Base-by-base conservation (phyloP, 495 filamentous ascomycete species). In the Aspergillus affinis region DNA sequence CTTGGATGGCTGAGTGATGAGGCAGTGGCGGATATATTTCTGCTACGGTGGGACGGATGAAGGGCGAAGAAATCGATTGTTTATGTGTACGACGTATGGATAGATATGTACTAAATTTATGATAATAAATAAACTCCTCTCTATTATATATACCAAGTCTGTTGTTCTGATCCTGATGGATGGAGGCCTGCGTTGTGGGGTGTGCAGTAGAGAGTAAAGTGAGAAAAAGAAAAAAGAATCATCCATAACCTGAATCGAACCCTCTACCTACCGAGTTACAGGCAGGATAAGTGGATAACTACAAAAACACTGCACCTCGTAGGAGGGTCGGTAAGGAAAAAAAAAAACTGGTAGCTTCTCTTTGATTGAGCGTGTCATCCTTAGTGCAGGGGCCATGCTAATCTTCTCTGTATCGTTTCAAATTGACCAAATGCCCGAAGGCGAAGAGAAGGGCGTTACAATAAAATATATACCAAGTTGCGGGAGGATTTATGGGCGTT, bases 331-430 rank as follows among this genome's bases (percentile, higher is more conserved):
- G 57, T 63, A 72, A 72, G 48, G 30, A 46, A 51, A 61, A 73
- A 85, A 88, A 88, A 88, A 88, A 87, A 89, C 80, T 83, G 74
- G 82, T 89, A 90, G 89, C 88, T 88, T 91, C 90, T 92, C 90
- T 93, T 92, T 93, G 89, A 90, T 92, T 90, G 84, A 92, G 91
- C 90, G 91, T 96, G 90, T 96, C 92, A 95, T 96, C 92, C 92
- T 96, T 96, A 95, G 92, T 96, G 92, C 93, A 97, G 93, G 93
- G 93, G 93, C 93, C 91, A 97, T 96, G 93, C 92, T 96, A 96
- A 92, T 93, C 88, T 92, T 93, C 88, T 93, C 86, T 90, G 84
- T 87, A 86, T 88, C 82, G 83, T 84, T 87, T 82, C 82, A 82
- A 87, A 87, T 88, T 89, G 86, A 88, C 86, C 86, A 89, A 86